Evolutionary conservation across 768 basidiomycete genomes (phyloP).

Genomic region (Tylopilus sp.): DNA sequence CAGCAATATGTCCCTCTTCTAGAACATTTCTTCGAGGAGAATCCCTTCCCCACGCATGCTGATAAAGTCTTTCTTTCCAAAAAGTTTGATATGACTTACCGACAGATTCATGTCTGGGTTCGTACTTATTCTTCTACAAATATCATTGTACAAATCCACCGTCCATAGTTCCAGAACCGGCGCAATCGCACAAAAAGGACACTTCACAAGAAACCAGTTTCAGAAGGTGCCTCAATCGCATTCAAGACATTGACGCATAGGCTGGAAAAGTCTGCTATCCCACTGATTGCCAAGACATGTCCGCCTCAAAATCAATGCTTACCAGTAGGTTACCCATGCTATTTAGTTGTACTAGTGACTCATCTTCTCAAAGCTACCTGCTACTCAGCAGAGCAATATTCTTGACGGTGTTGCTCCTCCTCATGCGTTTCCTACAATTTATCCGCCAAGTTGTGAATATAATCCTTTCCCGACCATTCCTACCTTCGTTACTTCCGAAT

Average conservation of each 20-base stretch:
- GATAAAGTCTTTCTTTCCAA: neutral
- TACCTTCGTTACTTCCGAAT: neutral
- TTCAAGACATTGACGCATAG: constrained; percentile 10
- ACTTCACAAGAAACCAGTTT: neutral
- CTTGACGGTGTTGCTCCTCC: constrained; percentile 4
- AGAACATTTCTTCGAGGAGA: neutral
- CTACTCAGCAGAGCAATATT: neutral
- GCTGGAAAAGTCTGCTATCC: constrained; percentile 3
- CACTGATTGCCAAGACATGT: too few relatives aligned
- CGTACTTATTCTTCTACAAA: neutral
- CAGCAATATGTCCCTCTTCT: neutral
- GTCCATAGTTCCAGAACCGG: neutral
- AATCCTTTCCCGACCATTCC: neutral
- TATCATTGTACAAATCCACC: neutral
- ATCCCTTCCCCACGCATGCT: neutral
- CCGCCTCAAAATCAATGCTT: constrained; percentile 1
- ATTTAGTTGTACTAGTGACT: neutral
- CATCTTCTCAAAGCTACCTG: neutral
- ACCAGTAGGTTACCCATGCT: neutral
- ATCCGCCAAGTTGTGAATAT: neutral
- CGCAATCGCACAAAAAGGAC: neutral
- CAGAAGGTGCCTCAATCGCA: neutral
- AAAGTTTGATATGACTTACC: neutral
- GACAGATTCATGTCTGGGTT: neutral
- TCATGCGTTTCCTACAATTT: neutral